Percentiles rank a stretch among this genome's conserved stretches.
These are phyloP conservation scores for Volutella citrinella DNA, from an alignment of 2,329 filamentous ascomycete genomes.

Conservation along the genomic window DNA sequence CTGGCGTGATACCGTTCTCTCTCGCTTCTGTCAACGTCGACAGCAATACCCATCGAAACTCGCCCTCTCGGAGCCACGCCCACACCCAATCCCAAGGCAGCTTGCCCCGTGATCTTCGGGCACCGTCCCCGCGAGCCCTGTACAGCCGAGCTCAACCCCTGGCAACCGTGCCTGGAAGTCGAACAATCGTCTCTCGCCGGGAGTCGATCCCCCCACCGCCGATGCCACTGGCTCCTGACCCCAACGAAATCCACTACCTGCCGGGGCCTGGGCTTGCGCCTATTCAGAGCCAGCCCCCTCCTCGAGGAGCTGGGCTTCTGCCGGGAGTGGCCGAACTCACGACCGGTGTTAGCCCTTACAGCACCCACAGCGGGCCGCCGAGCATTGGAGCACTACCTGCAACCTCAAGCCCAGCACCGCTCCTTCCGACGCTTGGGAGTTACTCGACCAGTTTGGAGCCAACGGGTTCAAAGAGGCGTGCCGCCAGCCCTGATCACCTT, in stretches of 20 bases:
- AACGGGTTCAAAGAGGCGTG: conserved; percentile 48
- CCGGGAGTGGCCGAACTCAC: conserved; percentile 63
- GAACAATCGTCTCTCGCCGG: conserved; percentile 38
- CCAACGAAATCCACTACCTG: conserved; percentile 29
- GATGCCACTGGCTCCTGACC: conserved; percentile 27
- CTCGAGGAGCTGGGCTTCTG: conserved; percentile 45
- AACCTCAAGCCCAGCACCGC: conserved; percentile 35
- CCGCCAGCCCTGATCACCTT: conserved; percentile 43
- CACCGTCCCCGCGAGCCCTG: conserved; percentile 37
- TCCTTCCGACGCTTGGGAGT: conserved; percentile 31
- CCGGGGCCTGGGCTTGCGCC: conserved; percentile 47
- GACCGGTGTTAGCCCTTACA: conserved; percentile 60
- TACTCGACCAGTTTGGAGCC: conserved; percentile 37
- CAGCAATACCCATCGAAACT: conserved; percentile 38
- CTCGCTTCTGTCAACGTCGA: conserved; percentile 56
- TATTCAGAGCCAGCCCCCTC: conserved; percentile 45
- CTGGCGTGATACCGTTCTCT: conserved; percentile 83
- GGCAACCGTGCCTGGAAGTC: conserved; percentile 30
- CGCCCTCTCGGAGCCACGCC: conserved; percentile 36
- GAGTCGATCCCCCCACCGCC: conserved; percentile 36
- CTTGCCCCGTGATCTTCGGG: conserved; percentile 40
- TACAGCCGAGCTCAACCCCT: conserved; percentile 38
- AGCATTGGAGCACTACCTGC: conserved; percentile 23
- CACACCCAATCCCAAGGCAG: conserved; percentile 47
- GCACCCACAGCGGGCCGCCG: conserved; percentile 42